Conservation (phyloP, 352 stramenopile genomes). For the Globisporangium megalacanthum region DNA sequence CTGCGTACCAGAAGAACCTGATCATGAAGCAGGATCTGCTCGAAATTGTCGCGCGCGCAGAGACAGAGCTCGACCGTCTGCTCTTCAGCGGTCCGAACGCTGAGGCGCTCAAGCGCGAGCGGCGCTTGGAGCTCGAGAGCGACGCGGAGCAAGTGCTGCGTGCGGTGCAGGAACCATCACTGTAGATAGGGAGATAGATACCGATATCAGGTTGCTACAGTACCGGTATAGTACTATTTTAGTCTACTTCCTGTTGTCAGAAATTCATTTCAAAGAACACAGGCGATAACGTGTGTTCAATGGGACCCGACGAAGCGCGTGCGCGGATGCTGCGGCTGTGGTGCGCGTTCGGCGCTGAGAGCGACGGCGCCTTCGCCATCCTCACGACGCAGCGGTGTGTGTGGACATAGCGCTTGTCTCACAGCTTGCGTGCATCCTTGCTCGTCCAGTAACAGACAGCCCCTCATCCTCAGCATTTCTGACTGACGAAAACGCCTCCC, state of each 20-base stretch:
- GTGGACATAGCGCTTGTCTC: no score
- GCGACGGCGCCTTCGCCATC: conserved; percentile 24
- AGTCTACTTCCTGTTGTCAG: neutral
- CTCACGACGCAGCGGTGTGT: conserved; percentile 34
- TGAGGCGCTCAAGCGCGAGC: conserved; percentile 28
- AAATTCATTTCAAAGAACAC: no score
- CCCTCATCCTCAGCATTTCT: no score
- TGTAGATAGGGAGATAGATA: neutral
- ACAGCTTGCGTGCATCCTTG: no score
- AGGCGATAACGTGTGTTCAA: no score
- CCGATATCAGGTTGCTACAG: neutral
- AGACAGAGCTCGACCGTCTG: conserved; percentile 45
- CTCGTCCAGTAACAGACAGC: no score
- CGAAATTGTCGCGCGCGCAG: conserved; percentile 27
- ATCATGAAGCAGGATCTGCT: conserved; percentile 47
- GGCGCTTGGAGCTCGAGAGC: conserved; percentile 31
- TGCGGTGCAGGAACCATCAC: conserved; percentile 1
- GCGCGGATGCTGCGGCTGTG: conserved; percentile 59
- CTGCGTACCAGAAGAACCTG: conserved; percentile 52
- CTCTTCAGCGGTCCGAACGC: conserved; percentile 39
- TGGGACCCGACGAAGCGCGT: conserved; percentile 38
- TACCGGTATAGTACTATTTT: no score
- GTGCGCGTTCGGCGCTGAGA: conserved; percentile 18
- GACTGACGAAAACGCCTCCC: neutral
- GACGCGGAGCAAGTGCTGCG: conserved; percentile 32